Evolutionary conservation across 2,329 filamentous ascomycete genomes (phyloP), one percentile per base, ranked within the genome.

Genomic region (Alternaria brassicicola): DNA sequence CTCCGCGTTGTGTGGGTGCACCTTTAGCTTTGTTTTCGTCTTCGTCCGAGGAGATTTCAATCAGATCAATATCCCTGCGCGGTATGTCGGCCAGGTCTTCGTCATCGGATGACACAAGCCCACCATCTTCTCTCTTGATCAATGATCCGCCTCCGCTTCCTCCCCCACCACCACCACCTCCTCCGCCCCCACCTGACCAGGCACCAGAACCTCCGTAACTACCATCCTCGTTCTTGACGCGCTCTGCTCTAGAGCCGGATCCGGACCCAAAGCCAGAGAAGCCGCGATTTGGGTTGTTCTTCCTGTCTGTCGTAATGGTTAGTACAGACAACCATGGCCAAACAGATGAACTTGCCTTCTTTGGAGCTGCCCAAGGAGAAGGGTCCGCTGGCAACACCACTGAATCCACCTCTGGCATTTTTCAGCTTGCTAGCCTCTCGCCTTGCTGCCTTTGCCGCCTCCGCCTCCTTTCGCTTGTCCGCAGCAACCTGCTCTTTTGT

Each of bases 31-130:
- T 70, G 28, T 48, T 57, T 17, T 78, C 75, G 43, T 82, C 80
- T 28, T 85, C 84, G 55, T 86, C 82, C 47, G 82, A 85, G 12
- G 84, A 80, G 12, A 87, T 82, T 61, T 87, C 83, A 41, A 86
- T 85, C n/a, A 80, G 73, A 62, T 88, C 86, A 54, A 89, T 85
- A 61, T 85, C 82, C 52, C 82, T 76, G 51, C 82, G 78, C 38
- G 79, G 77, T n/a, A 75, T 65, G 15, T 68, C 62, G 12, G 64
- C 62, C 28, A 83, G 84, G 53, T 81, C 78, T 33, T 85, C 83
- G 46, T 83, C 82, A 31, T 81, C 82, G 23, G 80, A 81, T 10
- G 80, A 81, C 6, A 80, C 76, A 52, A 80, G 76, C 17, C 76
- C 79, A 9, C 78, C 78, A 54, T 79, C 66, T 59, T 76, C 66